Conservation (phyloP, 441 rosid species). For the Populus hybrid region DNA sequence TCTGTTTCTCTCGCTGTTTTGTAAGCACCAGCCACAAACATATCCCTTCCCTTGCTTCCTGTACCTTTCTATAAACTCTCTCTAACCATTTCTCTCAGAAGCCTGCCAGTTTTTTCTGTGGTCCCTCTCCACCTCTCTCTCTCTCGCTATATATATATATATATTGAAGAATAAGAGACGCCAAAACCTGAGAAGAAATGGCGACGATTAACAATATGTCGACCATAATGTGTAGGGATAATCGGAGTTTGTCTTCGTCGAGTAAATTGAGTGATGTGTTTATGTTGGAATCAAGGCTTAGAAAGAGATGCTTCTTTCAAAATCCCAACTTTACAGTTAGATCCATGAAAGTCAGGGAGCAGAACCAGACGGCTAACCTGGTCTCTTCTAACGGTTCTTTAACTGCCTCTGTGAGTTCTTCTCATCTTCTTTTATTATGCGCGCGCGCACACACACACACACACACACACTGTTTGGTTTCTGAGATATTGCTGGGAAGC, state of each 20-base stretch:
- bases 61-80: not conserved
- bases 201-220: slow-evolving; percentile 7
- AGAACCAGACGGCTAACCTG: slow-evolving; percentile 19
- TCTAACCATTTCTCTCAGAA: not conserved
- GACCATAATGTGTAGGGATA: not conserved
- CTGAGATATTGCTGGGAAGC: slow-evolving; percentile 7
- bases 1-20: not conserved
- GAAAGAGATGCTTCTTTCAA: slow-evolving; percentile 3
- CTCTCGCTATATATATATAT: not conserved
- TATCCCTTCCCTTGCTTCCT: not conserved
- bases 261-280: slow-evolving; percentile 11
- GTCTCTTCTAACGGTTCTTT: slow-evolving; percentile 39
- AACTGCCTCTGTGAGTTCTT: slow-evolving; percentile 31
- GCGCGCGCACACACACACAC: too few relatives aligned
- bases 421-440: not conserved
- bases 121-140: not conserved
- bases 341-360: slow-evolving; percentile 32
- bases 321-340: slow-evolving; percentile 29
- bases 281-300: slow-evolving; percentile 1
- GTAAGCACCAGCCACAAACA: not conserved
- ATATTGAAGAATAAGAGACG: not conserved
- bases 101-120: not conserved
- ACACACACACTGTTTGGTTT: slow-evolving; percentile 9
- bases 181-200: slow-evolving; percentile 9
- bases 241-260: slow-evolving; percentile 22